Evolutionary conservation across 2,329 filamentous ascomycete genomes (phyloP), one percentile per base, ranked within the genome.

Genomic region (Exophiala calicioides): DNA sequence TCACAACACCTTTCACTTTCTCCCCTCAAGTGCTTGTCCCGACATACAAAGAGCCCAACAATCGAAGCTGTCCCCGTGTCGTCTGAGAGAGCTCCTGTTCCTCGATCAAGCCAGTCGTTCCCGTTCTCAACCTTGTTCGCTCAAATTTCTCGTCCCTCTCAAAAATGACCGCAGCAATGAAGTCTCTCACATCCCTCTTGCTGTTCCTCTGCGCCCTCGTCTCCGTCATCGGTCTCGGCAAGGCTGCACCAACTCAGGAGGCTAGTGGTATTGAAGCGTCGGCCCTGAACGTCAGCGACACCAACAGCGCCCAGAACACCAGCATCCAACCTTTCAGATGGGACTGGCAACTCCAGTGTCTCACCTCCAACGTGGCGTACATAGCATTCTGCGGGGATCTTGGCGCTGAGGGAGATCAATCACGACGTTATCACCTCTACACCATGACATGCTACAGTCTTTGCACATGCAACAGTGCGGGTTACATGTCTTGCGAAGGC

Each of bases 401-500:
- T n/a, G n/a, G n/a, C n/a, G n/a, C n/a, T n/a, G n/a, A n/a, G n/a
- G n/a, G n/a, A n/a, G n/a, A n/a, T n/a, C n/a, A n/a, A n/a, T n/a
- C n/a, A n/a, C n/a, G n/a, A 15, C 23, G 6, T 38, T 38, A 23
- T 18, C 20, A 29, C n/a, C 15, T 20, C 16, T 24, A 23, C 18
- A 27, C n/a, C n/a, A n/a, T n/a, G n/a, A n/a, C n/a, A n/a, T 27
- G 35, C 35, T 38, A 38, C 16, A 23, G 27, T 16, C n/a, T 38
- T n/a, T 38, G 21, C 15, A 15, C 21, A 10, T 38, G 35, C n/a
- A 23, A 38, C 35, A 20, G 20, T n/a, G 20, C 24, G 15, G 35
- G 35, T 7, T 26, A 15, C 8, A 20, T 38, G 20, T 15, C 27
- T 23, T 38, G 35, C 27, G n/a, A 38, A 26, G 35, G 24, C 16